Percentiles rank a stretch among this genome's conserved stretches.
Conservation (phyloP, 805 yeast species). For the Pichia rugopelliculosa region DNA sequence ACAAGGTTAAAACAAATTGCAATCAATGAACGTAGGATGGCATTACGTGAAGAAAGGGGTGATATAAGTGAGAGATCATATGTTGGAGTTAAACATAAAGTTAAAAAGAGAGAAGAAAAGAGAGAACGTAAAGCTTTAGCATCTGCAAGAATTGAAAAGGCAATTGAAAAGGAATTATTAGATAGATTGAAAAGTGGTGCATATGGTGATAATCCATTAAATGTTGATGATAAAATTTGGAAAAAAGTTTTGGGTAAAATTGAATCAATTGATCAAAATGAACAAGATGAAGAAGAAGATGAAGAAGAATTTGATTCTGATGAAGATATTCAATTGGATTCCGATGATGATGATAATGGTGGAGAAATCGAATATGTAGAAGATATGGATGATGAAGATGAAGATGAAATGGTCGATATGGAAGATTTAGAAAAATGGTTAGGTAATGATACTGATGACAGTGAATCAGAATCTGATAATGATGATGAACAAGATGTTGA, state of each 20-base stretch:
- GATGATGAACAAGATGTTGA: conserved; percentile 28
- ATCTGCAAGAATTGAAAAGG: conserved; percentile 94
- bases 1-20: conserved; percentile 94
- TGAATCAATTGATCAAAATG: conserved; percentile 47
- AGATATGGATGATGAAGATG: conserved; percentile 76
- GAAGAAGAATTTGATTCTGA: conserved; percentile 85
- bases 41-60: conserved; percentile 64
- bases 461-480: conserved; percentile 19
- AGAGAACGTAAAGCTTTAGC: conserved; percentile 95
- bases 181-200: conserved; percentile 97
- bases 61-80: conserved; percentile 63
- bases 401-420: conserved; percentile 83
- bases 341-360: conserved; percentile 52
- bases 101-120: conserved; percentile 86
- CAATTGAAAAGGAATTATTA: conserved; percentile 90
- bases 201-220: conserved; percentile 94
- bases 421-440: conserved; percentile 92
- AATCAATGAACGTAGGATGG: conserved; percentile 88
- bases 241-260: conserved; percentile 77
- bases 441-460: conserved; percentile 28
- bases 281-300: conserved; percentile 63
- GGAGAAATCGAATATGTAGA: conserved; percentile 85
- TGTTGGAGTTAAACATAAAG: conserved; percentile 90
- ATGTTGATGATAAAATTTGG: conserved; percentile 95
- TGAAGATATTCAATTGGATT: conserved; percentile 47